These are phyloP conservation scores for Kalanchoe fedtschenkoi DNA, from an alignment of 164 flowering plant genomes.

Conservation along the genomic window DNA sequence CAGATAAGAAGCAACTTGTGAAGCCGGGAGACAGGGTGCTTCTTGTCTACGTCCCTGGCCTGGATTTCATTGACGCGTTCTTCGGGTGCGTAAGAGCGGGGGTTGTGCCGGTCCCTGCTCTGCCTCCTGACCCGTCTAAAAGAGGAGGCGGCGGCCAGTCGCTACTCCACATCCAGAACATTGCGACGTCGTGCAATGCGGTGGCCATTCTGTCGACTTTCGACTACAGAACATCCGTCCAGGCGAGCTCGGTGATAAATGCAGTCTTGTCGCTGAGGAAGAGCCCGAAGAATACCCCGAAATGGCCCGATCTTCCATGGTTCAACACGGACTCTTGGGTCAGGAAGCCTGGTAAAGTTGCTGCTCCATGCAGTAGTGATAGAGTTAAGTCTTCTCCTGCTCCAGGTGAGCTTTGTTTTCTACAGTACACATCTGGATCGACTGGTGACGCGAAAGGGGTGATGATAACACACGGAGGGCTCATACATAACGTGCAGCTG, in stretches of 20 bases:
- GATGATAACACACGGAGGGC: conserved; percentile 77
- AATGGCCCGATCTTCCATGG: conserved; percentile 86
- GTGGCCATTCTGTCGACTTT: conserved; percentile 60
- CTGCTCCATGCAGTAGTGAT: conserved; percentile 30
- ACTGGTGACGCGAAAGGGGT: conserved; percentile 88
- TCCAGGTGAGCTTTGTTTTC: conserved; percentile 55
- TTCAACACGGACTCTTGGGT: conserved; percentile 64
- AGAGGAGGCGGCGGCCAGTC: conserved; percentile 80
- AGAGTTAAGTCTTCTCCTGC: conserved; percentile 32
- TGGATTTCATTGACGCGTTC: conserved; percentile 74
- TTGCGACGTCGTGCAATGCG: conserved; percentile 54
- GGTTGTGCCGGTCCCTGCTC: conserved; percentile 65
- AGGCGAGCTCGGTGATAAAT: too few relatives aligned
- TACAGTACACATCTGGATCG: conserved; percentile 80
- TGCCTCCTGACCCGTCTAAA: conserved; percentile 77
- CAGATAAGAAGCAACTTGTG: conserved; percentile 43
- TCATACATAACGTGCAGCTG: conserved; percentile 68
- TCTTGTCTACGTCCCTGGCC: conserved; percentile 59
- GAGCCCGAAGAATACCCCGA: conserved; percentile 31
- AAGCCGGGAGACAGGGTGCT: conserved; percentile 68
- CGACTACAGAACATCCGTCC: conserved; percentile 50
- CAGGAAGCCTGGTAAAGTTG: too few relatives aligned
- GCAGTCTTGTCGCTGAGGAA: too few relatives aligned
- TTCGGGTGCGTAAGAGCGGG: conserved; percentile 67
- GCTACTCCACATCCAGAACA: conserved; percentile 56